Evolutionary conservation across 164 flowering plant genomes (phyloP), one percentile per base, ranked within the genome.

Genomic region (Tetrastigma voinierianum): DNA sequence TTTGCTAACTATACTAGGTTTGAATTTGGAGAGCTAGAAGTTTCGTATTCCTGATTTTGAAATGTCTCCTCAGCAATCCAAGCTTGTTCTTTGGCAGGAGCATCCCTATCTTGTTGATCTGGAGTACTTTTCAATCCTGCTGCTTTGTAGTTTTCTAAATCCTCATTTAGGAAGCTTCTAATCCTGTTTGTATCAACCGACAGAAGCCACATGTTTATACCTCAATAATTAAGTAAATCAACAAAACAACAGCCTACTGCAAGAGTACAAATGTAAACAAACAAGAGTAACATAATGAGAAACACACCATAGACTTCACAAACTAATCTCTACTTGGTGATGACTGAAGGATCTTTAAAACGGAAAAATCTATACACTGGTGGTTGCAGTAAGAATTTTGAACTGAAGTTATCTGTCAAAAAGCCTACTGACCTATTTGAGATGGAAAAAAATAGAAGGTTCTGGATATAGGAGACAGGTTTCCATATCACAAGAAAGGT

Each of bases 1-100:
- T 88, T 74, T 43, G 83, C 90, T 59, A 91, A 54, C 67, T 77
- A 84, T 18, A 75, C 74, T 40, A 85, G 75, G 62, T 90, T 85
- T 53, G 92, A 79, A 78, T 66, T 72, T 18, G 78, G 77, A 40
- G 67, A 47, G 9, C 51, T 71, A 67, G 53, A 72, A 44, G 67
- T 18, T 57, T 71, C 67, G 57, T 45, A 61, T 46, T 73, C 68
- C 47, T 32, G 12, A 67, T 66, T 70, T 18, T 16, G 74, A 53
- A 65, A 45, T 44, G 64, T 24, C 60, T 67, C 79, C 75, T 71
- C 64, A 61, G 59, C 16, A 46, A 23, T 43, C 21, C 18, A 57
- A 10, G 68, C 74, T 48, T 19, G 67, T 49, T 25, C 40, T 25
- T 25, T 25, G 40, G 6, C 40, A 25, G 40, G 40, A 60, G 65